Conservation (phyloP, 1,139 yeast genomes). For the Debaryomyces psychrophilus region DNA sequence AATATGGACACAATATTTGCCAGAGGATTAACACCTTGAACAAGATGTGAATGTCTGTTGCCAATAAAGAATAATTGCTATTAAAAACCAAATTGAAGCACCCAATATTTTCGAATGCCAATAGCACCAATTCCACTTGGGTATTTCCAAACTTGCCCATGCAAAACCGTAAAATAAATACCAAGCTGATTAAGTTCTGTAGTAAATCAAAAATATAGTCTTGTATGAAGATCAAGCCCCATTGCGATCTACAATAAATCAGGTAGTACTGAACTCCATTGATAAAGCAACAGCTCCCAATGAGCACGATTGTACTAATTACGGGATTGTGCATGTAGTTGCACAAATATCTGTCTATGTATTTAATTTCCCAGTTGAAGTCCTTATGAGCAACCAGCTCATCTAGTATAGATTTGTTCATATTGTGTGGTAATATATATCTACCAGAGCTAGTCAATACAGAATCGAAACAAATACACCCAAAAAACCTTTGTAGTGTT, state of each 20-base stretch:
- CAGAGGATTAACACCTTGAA: constrained; percentile 14
- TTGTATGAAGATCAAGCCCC: constrained; percentile 13
- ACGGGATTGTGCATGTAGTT: constrained; percentile 13
- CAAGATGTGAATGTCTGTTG: constrained; percentile 10
- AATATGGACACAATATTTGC: constrained; percentile 19
- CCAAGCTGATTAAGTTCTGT: constrained; percentile 22
- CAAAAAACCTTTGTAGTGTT: no score
- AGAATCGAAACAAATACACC: no score
- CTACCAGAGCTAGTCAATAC: background rate
- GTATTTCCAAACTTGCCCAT: constrained; percentile 3
- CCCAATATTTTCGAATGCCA: constrained; percentile 20
- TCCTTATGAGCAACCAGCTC: background rate
- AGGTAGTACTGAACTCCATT: constrained; percentile 7
- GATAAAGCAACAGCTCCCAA: constrained; percentile 7
- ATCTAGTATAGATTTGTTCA: background rate
- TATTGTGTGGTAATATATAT: background rate
- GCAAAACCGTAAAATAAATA: constrained; percentile 25
- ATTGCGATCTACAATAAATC: constrained; percentile 4
- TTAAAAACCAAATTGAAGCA: constrained; percentile 17
- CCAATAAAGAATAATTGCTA: constrained; percentile 12
- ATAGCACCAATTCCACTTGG: constrained; percentile 20
- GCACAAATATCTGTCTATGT: constrained; percentile 12
- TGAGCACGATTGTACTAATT: constrained; percentile 8
- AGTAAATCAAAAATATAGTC: constrained; percentile 22
- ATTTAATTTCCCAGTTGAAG: background rate